Percentiles rank a stretch among this genome's conserved stretches.
phyloP scores from a whole-genome alignment of 371 early-diverging fungal species.

The Circinella minor region DNA sequence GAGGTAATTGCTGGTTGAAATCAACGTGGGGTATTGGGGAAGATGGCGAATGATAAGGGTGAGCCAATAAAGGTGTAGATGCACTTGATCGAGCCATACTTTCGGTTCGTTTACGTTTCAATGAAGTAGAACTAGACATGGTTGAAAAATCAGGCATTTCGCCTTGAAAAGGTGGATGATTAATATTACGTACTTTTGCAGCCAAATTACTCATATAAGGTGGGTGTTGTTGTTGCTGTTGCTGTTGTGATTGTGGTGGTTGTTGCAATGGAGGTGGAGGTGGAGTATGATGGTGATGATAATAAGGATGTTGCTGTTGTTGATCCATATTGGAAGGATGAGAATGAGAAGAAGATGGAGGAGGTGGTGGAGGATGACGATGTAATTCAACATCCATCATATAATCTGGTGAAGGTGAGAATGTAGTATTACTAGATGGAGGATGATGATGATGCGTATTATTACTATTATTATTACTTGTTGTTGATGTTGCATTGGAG shows the following conservation, averaged over 20 bases:
- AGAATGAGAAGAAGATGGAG: constrained; percentile 22
- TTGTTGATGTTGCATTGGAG: constrained; percentile 29
- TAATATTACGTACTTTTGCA: constrained; percentile 44
- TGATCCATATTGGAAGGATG: constrained; percentile 6
- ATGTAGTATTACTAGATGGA: background rate
- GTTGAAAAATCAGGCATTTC: constrained; percentile 35
- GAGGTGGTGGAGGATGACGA: constrained; percentile 21
- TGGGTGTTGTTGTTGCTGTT: constrained; percentile 12
- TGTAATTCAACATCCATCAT: constrained; percentile 13
- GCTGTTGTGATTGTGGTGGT: background rate
- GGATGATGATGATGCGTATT: constrained; percentile 11
- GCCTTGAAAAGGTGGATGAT: constrained; percentile 18
- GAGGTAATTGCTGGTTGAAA: constrained; percentile 23
- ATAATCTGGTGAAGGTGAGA: constrained; percentile 12
- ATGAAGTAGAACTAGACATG: constrained; percentile 38
- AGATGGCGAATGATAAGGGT: constrained; percentile 21
- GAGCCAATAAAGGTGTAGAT: constrained; percentile 42
- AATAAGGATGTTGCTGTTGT: constrained; percentile 13
- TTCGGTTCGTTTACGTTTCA: constrained; percentile 35
- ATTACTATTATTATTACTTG: background rate
- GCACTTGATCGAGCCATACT: constrained; percentile 30
- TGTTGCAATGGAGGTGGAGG: constrained; percentile 3
- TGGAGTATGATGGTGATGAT: constrained; percentile 22
- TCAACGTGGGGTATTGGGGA: constrained; percentile 25
- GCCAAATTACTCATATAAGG: constrained; percentile 36